Percentiles rank a stretch among this genome's conserved stretches.
These are phyloP conservation scores for Rhizoclosmatium globosum DNA, from an alignment of 192 early-diverging fungal genomes.

Conservation along the genomic window DNA sequence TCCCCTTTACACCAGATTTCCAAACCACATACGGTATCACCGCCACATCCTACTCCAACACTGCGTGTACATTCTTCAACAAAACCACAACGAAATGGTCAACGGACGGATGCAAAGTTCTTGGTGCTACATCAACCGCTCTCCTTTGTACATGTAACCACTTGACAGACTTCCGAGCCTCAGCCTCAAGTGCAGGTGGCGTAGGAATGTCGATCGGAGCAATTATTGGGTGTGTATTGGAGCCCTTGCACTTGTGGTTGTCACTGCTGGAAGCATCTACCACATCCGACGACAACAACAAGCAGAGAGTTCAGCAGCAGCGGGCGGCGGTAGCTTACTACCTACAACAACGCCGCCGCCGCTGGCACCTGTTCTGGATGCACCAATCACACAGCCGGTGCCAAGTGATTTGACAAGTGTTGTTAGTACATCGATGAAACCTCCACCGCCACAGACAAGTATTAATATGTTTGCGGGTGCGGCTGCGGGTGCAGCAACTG, in stretches of 20 bases:
- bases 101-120: conserved; percentile 6
- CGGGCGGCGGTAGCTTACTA: conserved; percentile 12
- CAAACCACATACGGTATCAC: conserved; percentile 4
- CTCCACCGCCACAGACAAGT: not conserved
- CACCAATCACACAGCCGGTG: not conserved
- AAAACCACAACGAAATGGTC: conserved; percentile 6
- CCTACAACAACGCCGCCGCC: conserved; percentile 19
- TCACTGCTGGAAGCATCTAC: conserved; percentile 24
- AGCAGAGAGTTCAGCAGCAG: not conserved
- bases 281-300: conserved; percentile 22
- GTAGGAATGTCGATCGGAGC: conserved; percentile 20
- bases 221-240: conserved; percentile 37
- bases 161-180: conserved; percentile 14
- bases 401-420: not conserved
- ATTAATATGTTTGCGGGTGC: not conserved
- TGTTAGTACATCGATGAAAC: not conserved
- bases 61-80: conserved; percentile 29
- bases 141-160: conserved; percentile 34
- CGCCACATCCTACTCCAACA: not conserved
- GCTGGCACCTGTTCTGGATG: not conserved
- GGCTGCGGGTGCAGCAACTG: not conserved
- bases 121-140: not conserved
- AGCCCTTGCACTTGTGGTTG: conserved; percentile 27
- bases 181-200: not conserved
- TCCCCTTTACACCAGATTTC: conserved; percentile 12